Base-by-base conservation (phyloP, 352 stramenopile genomes). In the Phytophthora foliorum region DNA sequence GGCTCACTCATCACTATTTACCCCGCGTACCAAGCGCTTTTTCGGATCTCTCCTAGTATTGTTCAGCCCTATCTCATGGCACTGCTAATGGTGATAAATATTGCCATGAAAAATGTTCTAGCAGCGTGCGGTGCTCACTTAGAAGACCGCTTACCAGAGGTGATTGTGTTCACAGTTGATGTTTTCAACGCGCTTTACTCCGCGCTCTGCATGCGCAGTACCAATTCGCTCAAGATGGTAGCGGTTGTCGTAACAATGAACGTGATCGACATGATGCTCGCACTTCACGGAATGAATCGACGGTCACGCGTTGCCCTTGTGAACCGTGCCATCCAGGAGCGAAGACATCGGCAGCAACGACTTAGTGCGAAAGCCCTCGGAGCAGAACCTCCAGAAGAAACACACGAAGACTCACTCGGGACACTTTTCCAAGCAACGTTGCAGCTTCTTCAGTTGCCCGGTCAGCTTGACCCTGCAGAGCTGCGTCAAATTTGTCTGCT, bases 181-280 rank as follows among this genome's bases (percentile, higher is more conserved):
- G 57, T 82, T 11, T 85, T 85, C 49, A 80, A 70, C 53, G 48
- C 77, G 7, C 55, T 85, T 9, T 85, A 82, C 32, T 77, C 57
- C 5, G 55, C 63, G 0, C 59, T 80, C 10, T 80, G 72, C 7
- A 74, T 80, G 72, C 68, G 67, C 41, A 72, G 53, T 17, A 65
- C 53, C 6, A 80, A 80, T 14, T 70, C 72, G 0, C 5, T 77
- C 4, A 69, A 75, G 21, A 77, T 69, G 49, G 72, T 68, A 1
- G 46, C 32, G 16, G 55, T 69, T 16, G 63, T 72, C 5, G 62
- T 75, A 25, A 46, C 42, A 11, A 54, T 72, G 6, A 75, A 80
- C 39, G 16, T 59, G 0, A 1, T 75, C 0, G 31, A 69, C 25
- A 56, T 61, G 31, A 45, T 62, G 41, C 60, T 80, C 3, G 58